phyloP scores from a whole-genome alignment of 2,329 filamentous ascomycete genomes.

The Alternaria sp. region DNA sequence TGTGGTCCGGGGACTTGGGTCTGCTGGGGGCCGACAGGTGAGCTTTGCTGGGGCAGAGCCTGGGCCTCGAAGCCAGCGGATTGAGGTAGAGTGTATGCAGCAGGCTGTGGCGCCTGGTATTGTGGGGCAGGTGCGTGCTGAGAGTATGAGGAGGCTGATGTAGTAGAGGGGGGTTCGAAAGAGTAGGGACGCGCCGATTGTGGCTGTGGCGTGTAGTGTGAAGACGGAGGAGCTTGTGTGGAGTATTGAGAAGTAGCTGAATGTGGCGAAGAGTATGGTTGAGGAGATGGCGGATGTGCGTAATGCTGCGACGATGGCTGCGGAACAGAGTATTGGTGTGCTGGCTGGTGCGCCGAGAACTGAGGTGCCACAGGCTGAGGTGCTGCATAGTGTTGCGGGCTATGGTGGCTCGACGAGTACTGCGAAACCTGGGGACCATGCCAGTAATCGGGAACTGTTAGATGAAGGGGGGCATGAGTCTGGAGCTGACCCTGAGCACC shows the following conservation, averaged over 20 bases:
- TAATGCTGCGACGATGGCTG: slow-evolving; percentile 34
- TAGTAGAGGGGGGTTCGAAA: slow-evolving; percentile 27
- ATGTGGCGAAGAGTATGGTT: slow-evolving; percentile 36
- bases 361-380: slow-evolving; percentile 29
- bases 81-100: slow-evolving; percentile 39
- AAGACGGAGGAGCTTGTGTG: slow-evolving; percentile 25
- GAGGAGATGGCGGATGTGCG: slow-evolving; percentile 36
- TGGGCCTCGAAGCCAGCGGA: slow-evolving; percentile 36
- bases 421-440: slow-evolving; percentile 35
- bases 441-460: slow-evolving; percentile 47
- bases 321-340: slow-evolving; percentile 36
- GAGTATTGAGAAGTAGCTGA: slow-evolving; percentile 31
- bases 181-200: slow-evolving; percentile 34
- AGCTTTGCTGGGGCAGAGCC: slow-evolving; percentile 26
- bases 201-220: slow-evolving; percentile 32
- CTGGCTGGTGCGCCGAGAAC: slow-evolving; percentile 30
- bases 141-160: slow-evolving; percentile 31
- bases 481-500: slow-evolving; percentile 36
- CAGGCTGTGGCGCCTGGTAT: slow-evolving; percentile 31
- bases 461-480: slow-evolving; percentile 37
- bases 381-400: slow-evolving; percentile 37
- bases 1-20: slow-evolving; percentile 27
- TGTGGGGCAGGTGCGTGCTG: slow-evolving; percentile 35
- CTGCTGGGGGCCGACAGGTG: slow-evolving; percentile 26
- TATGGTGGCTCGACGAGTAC: slow-evolving; percentile 38